Base-by-base conservation (phyloP, 192 early-diverging fungal genomes). In the Podila epicladia region DNA sequence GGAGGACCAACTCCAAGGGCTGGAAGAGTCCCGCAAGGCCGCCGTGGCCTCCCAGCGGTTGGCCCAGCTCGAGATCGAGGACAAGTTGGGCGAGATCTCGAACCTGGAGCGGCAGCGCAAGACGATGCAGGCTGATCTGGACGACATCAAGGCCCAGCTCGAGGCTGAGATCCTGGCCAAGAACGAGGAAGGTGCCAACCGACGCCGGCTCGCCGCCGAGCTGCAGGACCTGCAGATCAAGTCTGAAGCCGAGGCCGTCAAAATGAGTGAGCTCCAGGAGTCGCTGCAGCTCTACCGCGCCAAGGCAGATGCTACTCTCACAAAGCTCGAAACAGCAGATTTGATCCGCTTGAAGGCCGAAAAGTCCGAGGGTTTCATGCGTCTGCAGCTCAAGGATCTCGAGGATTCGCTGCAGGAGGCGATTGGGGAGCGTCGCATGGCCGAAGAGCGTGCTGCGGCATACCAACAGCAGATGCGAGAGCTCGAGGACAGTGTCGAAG, bases 21-120 rank as follows among this genome's bases (percentile, higher is more conserved):
- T 95, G 3, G 95, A 97, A 78, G 94, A 94, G 67, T 94, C 94
- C 15, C 90, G 93, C 9, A 86, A 91, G 74, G 94, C 94, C 19
- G 85, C 95, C n/a, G 77, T 94, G 22, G 89, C 93, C 26, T 89
- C 92, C 13, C 92, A 95, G 76, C 87, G 94, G 28, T 82, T 94
- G 24, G 87, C 88, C 3, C 85, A 92, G 65, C 93, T 93, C 67
- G 95, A 95, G 71, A 71, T 93, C 48, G 95, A 97, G 65, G 93
- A 94, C 75, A 93, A 91, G 85, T 83, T 87, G 53, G 86, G 89
- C 69, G 93, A 93, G 71, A 84, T 95, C 57, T 82, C 85, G 12
- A 91, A 89, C 37, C 61, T 89, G 61, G 95, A 97, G 64, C 85
- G 92, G 58, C 86, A 87, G 62, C 87, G 85, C 48, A 86, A 85